Evolutionary conservation across 768 basidiomycete species (phyloP).

Genomic region (Xerocomellus dryophilus): DNA sequence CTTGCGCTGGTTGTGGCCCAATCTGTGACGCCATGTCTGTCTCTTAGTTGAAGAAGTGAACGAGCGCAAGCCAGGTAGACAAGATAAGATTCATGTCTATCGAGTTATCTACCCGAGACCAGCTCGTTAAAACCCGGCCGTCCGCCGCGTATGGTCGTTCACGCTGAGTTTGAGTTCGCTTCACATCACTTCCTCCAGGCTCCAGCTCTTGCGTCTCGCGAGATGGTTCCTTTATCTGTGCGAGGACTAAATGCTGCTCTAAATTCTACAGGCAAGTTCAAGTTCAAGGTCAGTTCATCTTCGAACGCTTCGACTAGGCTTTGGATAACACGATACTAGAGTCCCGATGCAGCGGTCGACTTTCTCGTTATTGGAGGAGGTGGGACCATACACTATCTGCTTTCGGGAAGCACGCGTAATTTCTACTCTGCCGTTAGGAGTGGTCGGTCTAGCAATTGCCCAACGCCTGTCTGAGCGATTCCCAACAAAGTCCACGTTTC

Average conservation of each 20-base stretch:
- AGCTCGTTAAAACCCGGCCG: background rate
- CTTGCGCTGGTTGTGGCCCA: conserved; percentile 24
- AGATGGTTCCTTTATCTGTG: conserved; percentile 35
- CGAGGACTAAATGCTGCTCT: conserved; percentile 57
- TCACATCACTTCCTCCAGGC: background rate
- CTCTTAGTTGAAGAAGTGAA: background rate
- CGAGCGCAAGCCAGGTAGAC: conserved; percentile 4
- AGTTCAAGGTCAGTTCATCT: conserved; percentile 51
- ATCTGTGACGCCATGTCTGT: conserved; percentile 20
- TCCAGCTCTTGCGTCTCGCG: background rate
- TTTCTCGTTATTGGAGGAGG: conserved; percentile 89
- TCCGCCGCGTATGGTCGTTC: no score
- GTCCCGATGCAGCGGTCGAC: conserved; percentile 73
- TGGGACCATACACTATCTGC: conserved; percentile 16
- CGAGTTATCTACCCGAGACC: conserved; percentile 8
- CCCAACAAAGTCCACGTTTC: conserved; percentile 65
- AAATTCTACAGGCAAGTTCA: conserved; percentile 57
- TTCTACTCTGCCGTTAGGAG: conserved; percentile 43
- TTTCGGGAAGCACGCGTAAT: background rate
- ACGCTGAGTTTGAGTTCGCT: background rate
- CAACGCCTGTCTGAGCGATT: conserved; percentile 64
- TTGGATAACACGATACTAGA: conserved; percentile 31
- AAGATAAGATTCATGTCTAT: conserved; percentile 17
- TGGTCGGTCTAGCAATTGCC: conserved; percentile 84
- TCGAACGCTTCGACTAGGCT: background rate